Percentiles rank a stretch among this genome's conserved stretches.
These are phyloP conservation scores for Leccinum boreale DNA, from an alignment of 768 basidiomycete species.

Conservation along the genomic window DNA sequence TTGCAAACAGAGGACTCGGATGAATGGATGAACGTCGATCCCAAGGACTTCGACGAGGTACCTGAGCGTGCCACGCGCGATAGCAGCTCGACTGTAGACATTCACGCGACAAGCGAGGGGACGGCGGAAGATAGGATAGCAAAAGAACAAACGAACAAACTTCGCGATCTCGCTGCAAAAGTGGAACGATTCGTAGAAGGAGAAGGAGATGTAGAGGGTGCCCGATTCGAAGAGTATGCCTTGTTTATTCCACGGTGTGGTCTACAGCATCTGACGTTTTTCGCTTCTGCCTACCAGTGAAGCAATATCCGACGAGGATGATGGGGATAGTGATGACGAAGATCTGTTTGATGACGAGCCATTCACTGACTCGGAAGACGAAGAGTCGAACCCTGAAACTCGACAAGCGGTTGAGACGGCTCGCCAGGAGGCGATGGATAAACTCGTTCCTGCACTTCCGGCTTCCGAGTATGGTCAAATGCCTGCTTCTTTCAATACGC, in stretches of 20 bases:
- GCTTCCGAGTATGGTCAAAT: conserved; percentile 88
- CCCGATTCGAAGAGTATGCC: conserved; percentile 84
- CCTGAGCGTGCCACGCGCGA: conserved; percentile 43
- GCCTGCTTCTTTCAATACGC: conserved; percentile 74
- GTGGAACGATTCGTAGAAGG: conserved; percentile 91
- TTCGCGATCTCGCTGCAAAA: conserved; percentile 77
- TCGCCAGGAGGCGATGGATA: conserved; percentile 68
- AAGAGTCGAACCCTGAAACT: conserved; percentile 34
- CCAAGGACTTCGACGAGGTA: conserved; percentile 71
- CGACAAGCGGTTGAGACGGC: conserved; percentile 31
- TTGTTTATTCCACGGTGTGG: background rate
- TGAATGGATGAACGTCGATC: conserved; percentile 82
- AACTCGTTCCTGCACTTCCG: conserved; percentile 76
- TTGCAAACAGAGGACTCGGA: conserved; percentile 64
- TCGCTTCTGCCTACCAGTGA: conserved; percentile 44
- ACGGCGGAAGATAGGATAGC: conserved; percentile 43
- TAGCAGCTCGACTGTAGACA: conserved; percentile 10
- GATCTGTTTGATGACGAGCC: conserved; percentile 44
- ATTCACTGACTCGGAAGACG: conserved; percentile 44
- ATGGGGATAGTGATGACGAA: conserved; percentile 19
- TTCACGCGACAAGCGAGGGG: conserved; percentile 37
- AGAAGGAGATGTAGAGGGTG: conserved; percentile 86
- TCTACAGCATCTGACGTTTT: background rate
- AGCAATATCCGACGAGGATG: conserved; percentile 62
- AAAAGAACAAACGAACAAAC: conserved; percentile 61